Evolutionary conservation across 2,329 filamentous ascomycete species (phyloP), one percentile per base, ranked within the genome.

Genomic region (Gliomastix tumulicola): DNA sequence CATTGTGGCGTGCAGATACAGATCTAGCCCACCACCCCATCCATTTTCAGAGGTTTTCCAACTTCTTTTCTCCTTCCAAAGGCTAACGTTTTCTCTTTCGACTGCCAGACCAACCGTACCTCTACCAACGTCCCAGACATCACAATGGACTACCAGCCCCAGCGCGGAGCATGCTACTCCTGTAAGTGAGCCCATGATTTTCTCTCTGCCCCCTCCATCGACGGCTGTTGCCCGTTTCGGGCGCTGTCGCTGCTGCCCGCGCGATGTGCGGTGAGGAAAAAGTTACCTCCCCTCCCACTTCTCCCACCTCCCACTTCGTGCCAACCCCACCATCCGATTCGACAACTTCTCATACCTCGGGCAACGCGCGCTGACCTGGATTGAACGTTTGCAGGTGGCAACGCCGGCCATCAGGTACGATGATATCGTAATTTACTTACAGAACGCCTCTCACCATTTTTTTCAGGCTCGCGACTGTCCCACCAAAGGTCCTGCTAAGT

Each of bases 391-490:
- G 21, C 21, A 52, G 49, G 49, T 42, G 49, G 50, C 44, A 46
- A 46, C 48, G 71, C 75, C 48, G 76, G 75, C 52, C 84, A 88
- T 62, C 82, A 86, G 80, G 81, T 84, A 82, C 30, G 38, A 18
- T 17, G 28, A 16, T 16, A 21, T 21, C 32, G 32, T 20, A 15
- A 25, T 23, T 37, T 21, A 33, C 23, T 18, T 30, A 13, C 21
- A 16, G 21, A 19, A n/a, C n/a, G n/a, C n/a, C 33, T n/a, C 38
- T 35, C 16, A 34, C 25, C 30, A 27, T 39, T 39, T 21, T 22
- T 23, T 18, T 30, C 49, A 88, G 84, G 84, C 85, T 55, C 84
- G 85, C 55, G 85, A 90, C 56, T 92, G 86, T 75, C 86, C 86
- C 55, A 87, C 80, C 73, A 84, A 84, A 68, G 84, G 84, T 52